Evolutionary conservation across 129 eudicot genomes (phyloP), one percentile per base, ranked within the genome.

Genomic region (Saposhnikovia divaricata): DNA sequence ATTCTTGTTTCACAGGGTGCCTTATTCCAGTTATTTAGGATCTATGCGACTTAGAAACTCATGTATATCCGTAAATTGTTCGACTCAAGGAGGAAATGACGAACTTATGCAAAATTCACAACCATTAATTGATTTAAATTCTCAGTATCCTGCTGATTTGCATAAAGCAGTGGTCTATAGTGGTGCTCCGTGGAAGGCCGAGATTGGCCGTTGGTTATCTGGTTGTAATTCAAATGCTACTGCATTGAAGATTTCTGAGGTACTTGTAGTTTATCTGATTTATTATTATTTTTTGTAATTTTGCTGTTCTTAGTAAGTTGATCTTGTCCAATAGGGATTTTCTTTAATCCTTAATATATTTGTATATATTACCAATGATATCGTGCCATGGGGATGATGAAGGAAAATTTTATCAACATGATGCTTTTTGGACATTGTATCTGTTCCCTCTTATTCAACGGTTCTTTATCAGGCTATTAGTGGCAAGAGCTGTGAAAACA

Each of bases 171-270:
- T 95, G 65, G 93, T 91, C 81, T 95, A 90, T 40, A 91, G 82
- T 53, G 95, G 91, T 82, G 97, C 99, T 73, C 99, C 99, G 47
- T 95, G 99, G 99, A 92, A 92, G 82, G 90, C 96, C 80, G 89
- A 90, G 76, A 86, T 95, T 72, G 97, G 99, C 31, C 86, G 86
- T 37, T 95, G 97, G 97, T 81, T 95, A 84, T 86, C 94, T 76
- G 97, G 94, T 45, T 95, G 99, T 87, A 80, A 83, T 85, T 66
- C 96, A 78, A 80, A 90, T 84, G 82, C 80, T 46, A 45, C 71
- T 44, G 89, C 82, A 47, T 82, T 89, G 39, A 87, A 89, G 47
- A 82, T 95, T 83, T 51, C 82, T 19, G 99, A 95, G 99, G 97
- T 95, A 84, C 42, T 66, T 38, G 57, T 28, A 34, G 37, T 55